These are phyloP conservation scores for Didymellaceae sp. DNA, from an alignment of 2,329 filamentous ascomycete species.

Conservation along the genomic window DNA sequence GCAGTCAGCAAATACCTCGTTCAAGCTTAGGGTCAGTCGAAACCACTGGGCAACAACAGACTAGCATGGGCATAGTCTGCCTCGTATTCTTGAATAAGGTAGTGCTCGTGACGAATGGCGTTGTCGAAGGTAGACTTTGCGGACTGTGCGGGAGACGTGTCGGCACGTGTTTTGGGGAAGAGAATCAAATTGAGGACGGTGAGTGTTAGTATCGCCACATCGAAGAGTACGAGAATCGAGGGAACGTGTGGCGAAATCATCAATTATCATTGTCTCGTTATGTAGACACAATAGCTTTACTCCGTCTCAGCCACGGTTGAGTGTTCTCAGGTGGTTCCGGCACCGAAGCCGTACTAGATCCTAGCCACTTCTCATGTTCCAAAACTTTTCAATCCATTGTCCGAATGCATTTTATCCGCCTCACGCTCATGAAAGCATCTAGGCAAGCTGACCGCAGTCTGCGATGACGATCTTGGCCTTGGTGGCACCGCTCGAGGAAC, in stretches of 20 bases:
- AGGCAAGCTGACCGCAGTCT: slow-evolving; percentile 34
- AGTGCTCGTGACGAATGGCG: too few species aligned
- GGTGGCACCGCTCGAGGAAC: slow-evolving; percentile 30
- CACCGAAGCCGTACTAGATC: slow-evolving; percentile 17
- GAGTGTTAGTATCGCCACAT: too few species aligned
- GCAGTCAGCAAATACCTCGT: too few species aligned
- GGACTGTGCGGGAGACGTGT: too few species aligned
- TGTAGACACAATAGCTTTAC: slow-evolving; percentile 17
- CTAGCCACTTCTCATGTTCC: slow-evolving; percentile 9
- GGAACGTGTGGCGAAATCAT: slow-evolving; percentile 11
- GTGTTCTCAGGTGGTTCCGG: slow-evolving; percentile 9
- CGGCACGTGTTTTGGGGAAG: too few species aligned
- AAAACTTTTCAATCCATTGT: slow-evolving; percentile 15
- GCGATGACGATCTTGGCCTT: slow-evolving; percentile 31
- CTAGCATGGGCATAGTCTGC: too few species aligned
- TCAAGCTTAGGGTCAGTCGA: too few species aligned
- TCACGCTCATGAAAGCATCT: slow-evolving; percentile 10
- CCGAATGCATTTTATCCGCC: slow-evolving; percentile 18
- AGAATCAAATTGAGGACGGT: too few species aligned
- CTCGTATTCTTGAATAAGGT: too few species aligned
- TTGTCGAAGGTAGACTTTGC: too few species aligned
- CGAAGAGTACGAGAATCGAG: too few species aligned
- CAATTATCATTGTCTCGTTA: slow-evolving; percentile 21
- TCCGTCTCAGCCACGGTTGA: slow-evolving; percentile 11
- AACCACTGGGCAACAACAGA: too few species aligned